phyloP scores from a whole-genome alignment of 805 yeast species.

The Cyberlindnera bimundalis region DNA sequence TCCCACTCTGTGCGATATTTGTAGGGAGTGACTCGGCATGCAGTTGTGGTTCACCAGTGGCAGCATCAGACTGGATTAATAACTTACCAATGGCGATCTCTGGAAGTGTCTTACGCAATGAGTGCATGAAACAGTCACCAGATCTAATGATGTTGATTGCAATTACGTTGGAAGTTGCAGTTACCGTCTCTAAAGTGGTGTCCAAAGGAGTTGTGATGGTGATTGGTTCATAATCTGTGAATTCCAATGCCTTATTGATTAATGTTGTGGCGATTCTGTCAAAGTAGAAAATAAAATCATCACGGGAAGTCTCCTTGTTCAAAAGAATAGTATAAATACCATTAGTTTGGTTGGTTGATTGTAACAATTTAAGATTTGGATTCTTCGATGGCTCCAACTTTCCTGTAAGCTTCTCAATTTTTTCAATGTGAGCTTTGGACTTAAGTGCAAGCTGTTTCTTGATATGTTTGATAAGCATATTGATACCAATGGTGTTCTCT shows the following conservation, averaged over 20 bases:
- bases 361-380: constrained; percentile 28
- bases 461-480: constrained; percentile 75
- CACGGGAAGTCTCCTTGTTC: constrained; percentile 50
- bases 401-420: constrained; percentile 55
- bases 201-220: constrained; percentile 41
- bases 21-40: constrained; percentile 76
- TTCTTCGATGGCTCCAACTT: constrained; percentile 27
- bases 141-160: constrained; percentile 84
- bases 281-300: constrained; percentile 83
- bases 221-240: constrained; percentile 35
- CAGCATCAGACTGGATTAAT: constrained; percentile 80
- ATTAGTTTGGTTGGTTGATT: constrained; percentile 57
- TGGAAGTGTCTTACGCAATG: constrained; percentile 73
- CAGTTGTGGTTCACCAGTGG: constrained; percentile 91
- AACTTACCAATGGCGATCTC: constrained; percentile 78
- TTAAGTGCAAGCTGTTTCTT: constrained; percentile 64
- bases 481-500: constrained; percentile 77
- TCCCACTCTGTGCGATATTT: constrained; percentile 23
- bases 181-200: constrained; percentile 30
- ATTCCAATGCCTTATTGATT: constrained; percentile 65
- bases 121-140: constrained; percentile 87
- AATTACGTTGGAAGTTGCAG: constrained; percentile 44
- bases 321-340: constrained; percentile 73
- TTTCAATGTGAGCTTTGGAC: constrained; percentile 63
- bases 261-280: constrained; percentile 75